These are phyloP conservation scores for Lodderomyces elongisporus DNA, from an alignment of 1,139 yeast species.

Conservation along the genomic window DNA sequence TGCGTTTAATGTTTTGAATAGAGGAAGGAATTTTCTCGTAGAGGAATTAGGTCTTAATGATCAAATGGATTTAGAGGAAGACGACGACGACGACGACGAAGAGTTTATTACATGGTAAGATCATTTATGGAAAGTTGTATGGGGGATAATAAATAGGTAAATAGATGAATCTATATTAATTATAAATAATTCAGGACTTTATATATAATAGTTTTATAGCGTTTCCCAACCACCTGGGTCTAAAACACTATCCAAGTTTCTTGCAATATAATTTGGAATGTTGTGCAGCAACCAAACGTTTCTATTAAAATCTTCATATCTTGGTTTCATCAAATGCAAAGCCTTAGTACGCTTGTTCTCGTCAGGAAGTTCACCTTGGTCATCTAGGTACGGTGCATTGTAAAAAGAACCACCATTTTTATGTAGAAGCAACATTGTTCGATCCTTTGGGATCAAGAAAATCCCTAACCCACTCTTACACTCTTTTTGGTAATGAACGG, in stretches of 20 bases:
- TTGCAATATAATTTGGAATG: slow-evolving; percentile 68
- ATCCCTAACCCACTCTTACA: slow-evolving; percentile 74
- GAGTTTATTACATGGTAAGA: slow-evolving; percentile 6
- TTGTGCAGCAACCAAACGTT: slow-evolving; percentile 78
- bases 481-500: slow-evolving; percentile 55
- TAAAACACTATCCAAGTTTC: slow-evolving; percentile 69
- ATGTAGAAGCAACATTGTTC: slow-evolving; percentile 62
- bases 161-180: slow-evolving; percentile 6
- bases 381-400: slow-evolving; percentile 80
- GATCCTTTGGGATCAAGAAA: slow-evolving; percentile 71
- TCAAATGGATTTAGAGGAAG: slow-evolving; percentile 17
- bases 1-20: slow-evolving; percentile 11
- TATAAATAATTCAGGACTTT: slow-evolving; percentile 5
- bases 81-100: slow-evolving; percentile 16
- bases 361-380: slow-evolving; percentile 81
- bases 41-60: slow-evolving; percentile 12
- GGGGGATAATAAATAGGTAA: too few relatives aligned
- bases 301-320: slow-evolving; percentile 65
- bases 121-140: too few relatives aligned
- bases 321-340: slow-evolving; percentile 54
- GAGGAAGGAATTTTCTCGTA: slow-evolving; percentile 9
- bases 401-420: slow-evolving; percentile 76
- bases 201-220: slow-evolving; percentile 33
- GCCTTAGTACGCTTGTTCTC: slow-evolving; percentile 72
- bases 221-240: slow-evolving; percentile 98